These are phyloP conservation scores for Phytophthora quininea DNA, from an alignment of 352 stramenopile genomes.

Conservation along the genomic window DNA sequence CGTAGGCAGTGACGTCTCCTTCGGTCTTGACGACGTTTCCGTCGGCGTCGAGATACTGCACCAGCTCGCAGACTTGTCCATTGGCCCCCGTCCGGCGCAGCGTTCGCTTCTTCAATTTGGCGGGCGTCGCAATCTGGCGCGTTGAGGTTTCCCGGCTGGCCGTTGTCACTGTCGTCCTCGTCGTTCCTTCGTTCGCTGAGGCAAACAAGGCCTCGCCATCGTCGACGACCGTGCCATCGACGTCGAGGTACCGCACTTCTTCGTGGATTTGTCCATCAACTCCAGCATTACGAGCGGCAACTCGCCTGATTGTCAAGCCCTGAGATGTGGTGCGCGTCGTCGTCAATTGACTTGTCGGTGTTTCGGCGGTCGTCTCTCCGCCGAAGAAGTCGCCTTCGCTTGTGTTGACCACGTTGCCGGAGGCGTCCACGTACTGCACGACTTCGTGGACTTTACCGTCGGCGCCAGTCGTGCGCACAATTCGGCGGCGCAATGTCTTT, in stretches of 20 bases:
- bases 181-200: background rate
- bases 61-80: slow-evolving; percentile 24
- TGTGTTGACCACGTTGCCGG: slow-evolving; percentile 17
- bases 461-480: slow-evolving; percentile 18
- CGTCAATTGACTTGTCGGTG: slow-evolving; percentile 2
- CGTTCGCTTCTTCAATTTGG: slow-evolving; percentile 20
- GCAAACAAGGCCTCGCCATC: background rate
- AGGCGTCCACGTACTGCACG: slow-evolving; percentile 27
- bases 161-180: background rate
- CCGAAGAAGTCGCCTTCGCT: slow-evolving; percentile 16
- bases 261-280: slow-evolving; percentile 22
- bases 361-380: background rate
- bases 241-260: slow-evolving; percentile 24
- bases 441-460: slow-evolving; percentile 26
- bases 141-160: slow-evolving; percentile 2
- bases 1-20: slow-evolving; percentile 7
- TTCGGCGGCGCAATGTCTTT: slow-evolving; percentile 30
- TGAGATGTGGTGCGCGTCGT: slow-evolving; percentile 17
- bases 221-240: slow-evolving; percentile 15
- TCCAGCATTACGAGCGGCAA: slow-evolving; percentile 21
- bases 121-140: slow-evolving; percentile 22
- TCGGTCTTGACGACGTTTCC: slow-evolving; percentile 28
- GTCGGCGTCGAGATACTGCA: slow-evolving; percentile 32
- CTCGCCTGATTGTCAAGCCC: slow-evolving; percentile 12
- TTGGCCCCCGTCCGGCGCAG: slow-evolving; percentile 28